Conservation (phyloP, 495 filamentous ascomycete genomes). For the Penicillium goetzii region DNA sequence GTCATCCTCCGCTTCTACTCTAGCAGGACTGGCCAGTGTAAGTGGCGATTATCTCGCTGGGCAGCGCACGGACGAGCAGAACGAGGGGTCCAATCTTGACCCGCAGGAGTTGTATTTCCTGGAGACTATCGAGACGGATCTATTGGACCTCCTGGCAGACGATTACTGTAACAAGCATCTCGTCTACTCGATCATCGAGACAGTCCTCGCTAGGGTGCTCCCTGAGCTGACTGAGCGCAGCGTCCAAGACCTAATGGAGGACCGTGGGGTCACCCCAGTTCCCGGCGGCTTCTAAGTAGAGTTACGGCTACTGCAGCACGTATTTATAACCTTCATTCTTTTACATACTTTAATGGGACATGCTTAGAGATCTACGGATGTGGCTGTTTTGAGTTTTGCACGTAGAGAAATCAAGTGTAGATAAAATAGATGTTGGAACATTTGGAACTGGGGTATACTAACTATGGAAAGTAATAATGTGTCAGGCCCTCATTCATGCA, state of each 20-base stretch:
- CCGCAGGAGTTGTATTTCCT: slow-evolving; percentile 46
- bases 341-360: slow-evolving; percentile 20
- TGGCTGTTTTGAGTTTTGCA: not conserved
- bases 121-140: slow-evolving; percentile 47
- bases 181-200: slow-evolving; percentile 75
- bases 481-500: not conserved
- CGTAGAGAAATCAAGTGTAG: not conserved
- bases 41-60: slow-evolving; percentile 7
- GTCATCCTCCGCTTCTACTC: slow-evolving; percentile 9
- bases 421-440: not conserved
- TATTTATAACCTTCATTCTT: slow-evolving; percentile 8
- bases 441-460: slow-evolving; percentile 4
- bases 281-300: slow-evolving; percentile 21
- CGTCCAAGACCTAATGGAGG: slow-evolving; percentile 71
- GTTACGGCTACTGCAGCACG: slow-evolving; percentile 14
- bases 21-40: not conserved
- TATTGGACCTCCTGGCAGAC: slow-evolving; percentile 77
- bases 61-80: slow-evolving; percentile 17
- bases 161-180: slow-evolving; percentile 90
- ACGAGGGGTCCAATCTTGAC: slow-evolving; percentile 29
- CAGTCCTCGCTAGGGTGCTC: slow-evolving; percentile 74
- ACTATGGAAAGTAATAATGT: not conserved
- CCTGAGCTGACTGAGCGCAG: slow-evolving; percentile 82
- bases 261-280: slow-evolving; percentile 55
- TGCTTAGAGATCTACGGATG: not conserved